Evolutionary conservation across 202 grass and related monocot species (phyloP), one percentile per base, ranked within the genome.

Genomic region (Musa balbisiana): DNA sequence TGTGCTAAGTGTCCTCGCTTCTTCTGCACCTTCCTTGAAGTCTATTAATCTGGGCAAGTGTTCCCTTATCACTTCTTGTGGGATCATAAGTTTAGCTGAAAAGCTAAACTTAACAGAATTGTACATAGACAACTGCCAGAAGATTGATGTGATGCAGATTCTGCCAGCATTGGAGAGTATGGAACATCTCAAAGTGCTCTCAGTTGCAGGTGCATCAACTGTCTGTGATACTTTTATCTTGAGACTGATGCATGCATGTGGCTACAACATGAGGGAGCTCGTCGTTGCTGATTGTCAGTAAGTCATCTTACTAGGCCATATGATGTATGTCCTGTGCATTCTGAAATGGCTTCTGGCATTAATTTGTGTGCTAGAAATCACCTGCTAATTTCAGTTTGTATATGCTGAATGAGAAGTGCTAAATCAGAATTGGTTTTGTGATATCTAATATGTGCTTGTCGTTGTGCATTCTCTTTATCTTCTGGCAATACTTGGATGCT

Each of bases 121-220:
- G 69, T 71, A 71, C 19, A 71, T 71, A 20, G 69, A 71, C 49
- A 16, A 71, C 22, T 71, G 69, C 21, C 17, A 52, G 3, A 71
- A 23, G 43, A 52, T 71, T 20, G 69, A 71, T 71, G 69, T 52
- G 10, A 52, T 71, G 69, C 19, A 21, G n/a, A 71, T 71, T 52
- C 69, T 71, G 43, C 43, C 69, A 51, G 49, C 33, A n/a, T 53
- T 71, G 69, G 21, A 71, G 49, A 52, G 21, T 8, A 17, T 71
- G 49, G 19, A 20, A 43, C 43, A 71, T 71, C 49, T 71, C 1
- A 1, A 71, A 52, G 26, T 71, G 17, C 50, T 71, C 27, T 71
- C 69, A 71, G 17, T 71, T 51, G 43, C 69, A 52, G 69, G 69
- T 22, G 15, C 52, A 22, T 49, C 43, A 17, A 52, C 50, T 53